Percentiles rank a stretch among this genome's conserved stretches.
Evolutionary conservation across 2,329 filamentous ascomycete species (phyloP).

Genomic region (Aureobasidium musti): DNA sequence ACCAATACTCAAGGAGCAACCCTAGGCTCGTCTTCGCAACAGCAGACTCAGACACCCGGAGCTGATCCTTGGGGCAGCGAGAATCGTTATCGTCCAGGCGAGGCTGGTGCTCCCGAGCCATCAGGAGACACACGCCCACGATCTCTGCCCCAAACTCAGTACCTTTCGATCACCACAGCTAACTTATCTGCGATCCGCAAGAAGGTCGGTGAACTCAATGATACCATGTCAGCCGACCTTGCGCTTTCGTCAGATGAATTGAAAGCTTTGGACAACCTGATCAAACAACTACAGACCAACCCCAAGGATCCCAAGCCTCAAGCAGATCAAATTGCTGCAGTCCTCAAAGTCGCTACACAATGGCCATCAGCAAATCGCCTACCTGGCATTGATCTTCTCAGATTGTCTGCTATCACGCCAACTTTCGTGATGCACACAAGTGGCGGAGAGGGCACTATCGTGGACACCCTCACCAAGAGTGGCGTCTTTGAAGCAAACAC

Average conservation of each 20-base stretch:
- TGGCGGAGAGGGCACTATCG: conserved; percentile 58
- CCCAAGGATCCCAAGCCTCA: conserved; percentile 46
- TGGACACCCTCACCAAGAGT: conserved; percentile 60
- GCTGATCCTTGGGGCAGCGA: conserved; percentile 78
- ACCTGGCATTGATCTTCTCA: conserved; percentile 81
- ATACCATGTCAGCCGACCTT: conserved; percentile 24
- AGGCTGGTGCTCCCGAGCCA: conserved; percentile 48
- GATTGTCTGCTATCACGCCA: conserved; percentile 72
- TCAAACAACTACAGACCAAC: conserved; percentile 62
- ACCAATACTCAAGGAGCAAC: conserved; percentile 86
- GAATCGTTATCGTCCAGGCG: conserved; percentile 74
- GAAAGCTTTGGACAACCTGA: conserved; percentile 61
- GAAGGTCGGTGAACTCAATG: conserved; percentile 75
- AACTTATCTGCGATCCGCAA: conserved; percentile 71
- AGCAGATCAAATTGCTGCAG: conserved; percentile 54
- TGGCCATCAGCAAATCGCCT: conserved; percentile 84
- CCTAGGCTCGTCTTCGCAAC: conserved; percentile 57
- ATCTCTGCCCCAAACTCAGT: conserved; percentile 74
- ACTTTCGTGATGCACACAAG: conserved; percentile 63
- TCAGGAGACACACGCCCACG: conserved; percentile 52
- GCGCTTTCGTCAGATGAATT: conserved; percentile 56
- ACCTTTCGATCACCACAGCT: conserved; percentile 73
- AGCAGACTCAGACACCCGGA: conserved; percentile 52
- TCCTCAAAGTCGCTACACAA: conserved; percentile 67
- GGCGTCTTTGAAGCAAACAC: conserved; percentile 60